Evolutionary conservation across 768 basidiomycete genomes (phyloP), one percentile per base, ranked within the genome.

Genomic region (Tricholomella constricta): DNA sequence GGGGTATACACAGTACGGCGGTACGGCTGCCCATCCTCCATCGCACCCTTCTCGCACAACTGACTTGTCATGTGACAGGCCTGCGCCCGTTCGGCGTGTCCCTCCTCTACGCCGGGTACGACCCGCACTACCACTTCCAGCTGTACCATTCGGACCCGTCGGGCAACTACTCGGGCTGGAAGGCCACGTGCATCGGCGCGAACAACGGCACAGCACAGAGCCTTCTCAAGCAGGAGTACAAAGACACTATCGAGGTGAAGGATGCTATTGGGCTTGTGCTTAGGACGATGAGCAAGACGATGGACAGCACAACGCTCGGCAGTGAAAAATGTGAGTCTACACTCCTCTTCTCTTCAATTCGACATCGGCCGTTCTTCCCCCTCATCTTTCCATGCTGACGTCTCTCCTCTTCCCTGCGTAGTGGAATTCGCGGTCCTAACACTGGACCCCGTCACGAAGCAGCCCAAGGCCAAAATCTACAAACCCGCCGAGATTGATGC

Each of bases 31-130:
- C 32, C 29, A 5, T 34, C 19, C 47, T 4, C 10, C 22, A 4
- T 3, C 42, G 12, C 29, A 38, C 29, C 53, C 23, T 32, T 29
- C 29, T 11, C 11, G 6, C 11, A 6, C 31, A 3, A 32, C 9
- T 32, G 31, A 32, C 31, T 32, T 31, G 29, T 14, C 31, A 11
- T 29, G 11, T 29, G 31, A 32, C 14, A 91, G 94, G 95, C 76
- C 85, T 99, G 14, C 91, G 97, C 37, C 97, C 97, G 15, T 99
- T 98, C 71, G 97, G 97, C 62, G 97, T 98, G 19, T 97, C 96
- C 32, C 77, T 99, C 38, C 82, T 99, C 32, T 98, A 98, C 60
- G 94, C 96, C 9, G 97, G 97, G 42, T 94, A 93, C 68, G 97
- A 99, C 74, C 86, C 93, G 42, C 90, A 97, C 69, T 94, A 98